These are phyloP conservation scores for Mycena vitilis DNA, from an alignment of 768 basidiomycete genomes.

Conservation along the genomic window DNA sequence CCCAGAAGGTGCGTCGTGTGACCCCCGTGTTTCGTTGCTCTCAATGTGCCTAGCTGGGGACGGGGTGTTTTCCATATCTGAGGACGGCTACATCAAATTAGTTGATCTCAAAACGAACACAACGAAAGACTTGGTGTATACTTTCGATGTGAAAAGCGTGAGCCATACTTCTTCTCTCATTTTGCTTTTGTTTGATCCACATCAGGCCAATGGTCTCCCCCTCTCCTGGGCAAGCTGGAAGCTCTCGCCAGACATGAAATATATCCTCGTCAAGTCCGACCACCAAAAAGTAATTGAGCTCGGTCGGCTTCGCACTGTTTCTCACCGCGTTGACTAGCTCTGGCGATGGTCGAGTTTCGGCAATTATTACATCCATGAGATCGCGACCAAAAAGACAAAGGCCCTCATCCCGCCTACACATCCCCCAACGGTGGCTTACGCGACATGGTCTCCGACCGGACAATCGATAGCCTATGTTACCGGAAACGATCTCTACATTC, in stretches of 20 bases:
- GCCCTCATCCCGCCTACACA: conserved; percentile 75
- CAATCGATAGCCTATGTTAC: conserved; percentile 89
- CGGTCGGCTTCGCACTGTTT: conserved; percentile 1
- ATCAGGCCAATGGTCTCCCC: conserved; percentile 65
- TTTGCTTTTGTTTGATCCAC: conserved; percentile 20
- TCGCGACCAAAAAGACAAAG: conserved; percentile 74
- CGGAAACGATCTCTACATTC: conserved; percentile 89
- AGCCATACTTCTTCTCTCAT: conserved; percentile 31
- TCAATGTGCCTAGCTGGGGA: conserved; percentile 77
- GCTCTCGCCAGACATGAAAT: conserved; percentile 91
- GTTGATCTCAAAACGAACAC: conserved; percentile 84
- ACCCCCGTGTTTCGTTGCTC: neutral
- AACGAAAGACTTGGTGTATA: conserved; percentile 69
- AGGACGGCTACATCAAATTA: conserved; percentile 77
- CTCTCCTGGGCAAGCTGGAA: conserved; percentile 75
- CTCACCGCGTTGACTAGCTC: conserved; percentile 64
- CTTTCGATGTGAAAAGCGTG: conserved; percentile 75
- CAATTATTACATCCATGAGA: conserved; percentile 93
- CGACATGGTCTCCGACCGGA: conserved; percentile 88
- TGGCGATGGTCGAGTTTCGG: conserved; percentile 94
- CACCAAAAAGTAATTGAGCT: conserved; percentile 68
- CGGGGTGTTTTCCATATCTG: conserved; percentile 83
- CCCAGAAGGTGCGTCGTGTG: conserved; percentile 77
- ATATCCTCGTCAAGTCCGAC: conserved; percentile 85
- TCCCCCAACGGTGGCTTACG: conserved; percentile 82